A percentile compares a stretch with the other conserved stretches of the same genome.
phyloP scores from a whole-genome alignment of 2,329 filamentous ascomycete genomes.

The Colletotrichum camelliae region DNA sequence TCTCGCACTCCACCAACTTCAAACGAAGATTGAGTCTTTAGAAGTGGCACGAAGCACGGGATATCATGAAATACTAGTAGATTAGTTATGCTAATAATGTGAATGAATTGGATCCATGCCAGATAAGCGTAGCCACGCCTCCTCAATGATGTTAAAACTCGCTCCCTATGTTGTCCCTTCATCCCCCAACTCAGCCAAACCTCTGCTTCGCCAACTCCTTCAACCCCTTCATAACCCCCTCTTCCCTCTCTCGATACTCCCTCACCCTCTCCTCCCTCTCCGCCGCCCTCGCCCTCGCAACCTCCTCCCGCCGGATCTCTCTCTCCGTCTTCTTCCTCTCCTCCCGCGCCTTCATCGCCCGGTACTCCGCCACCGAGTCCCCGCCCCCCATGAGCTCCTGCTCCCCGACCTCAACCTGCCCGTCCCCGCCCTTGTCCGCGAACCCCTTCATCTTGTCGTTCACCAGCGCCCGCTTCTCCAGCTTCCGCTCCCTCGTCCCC shows the following conservation, averaged over 20 bases:
- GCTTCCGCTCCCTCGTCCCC: constrained; percentile 79
- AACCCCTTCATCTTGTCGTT: constrained; percentile 79
- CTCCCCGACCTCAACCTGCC: constrained; percentile 65
- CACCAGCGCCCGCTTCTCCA: constrained; percentile 82
- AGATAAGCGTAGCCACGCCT: not conserved
- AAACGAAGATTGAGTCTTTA: not conserved
- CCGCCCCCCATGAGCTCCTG: constrained; percentile 79
- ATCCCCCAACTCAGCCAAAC: constrained; percentile 61
- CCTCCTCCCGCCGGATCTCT: constrained; percentile 82
- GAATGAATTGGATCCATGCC: not conserved
- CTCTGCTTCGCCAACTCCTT: constrained; percentile 78
- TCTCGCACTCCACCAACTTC: not conserved
- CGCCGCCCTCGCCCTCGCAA: constrained; percentile 73
- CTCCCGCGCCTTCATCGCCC: constrained; percentile 67
- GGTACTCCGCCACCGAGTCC: constrained; percentile 70
- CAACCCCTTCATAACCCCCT: constrained; percentile 83
- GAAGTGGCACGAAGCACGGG: not conserved
- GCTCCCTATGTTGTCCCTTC: not conserved
- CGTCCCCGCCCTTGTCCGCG: constrained; percentile 53
- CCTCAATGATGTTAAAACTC: not conserved
- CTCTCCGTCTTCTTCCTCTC: constrained; percentile 82
- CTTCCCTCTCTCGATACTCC: constrained; percentile 77
- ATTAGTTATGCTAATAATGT: not conserved
- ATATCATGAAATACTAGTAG: not conserved
- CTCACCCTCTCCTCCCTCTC: constrained; percentile 81